A percentile compares a stretch with the other conserved stretches of the same genome.
Evolutionary conservation across 306 rosid species (phyloP).

Genomic region (Cucurbita ficifolia): DNA sequence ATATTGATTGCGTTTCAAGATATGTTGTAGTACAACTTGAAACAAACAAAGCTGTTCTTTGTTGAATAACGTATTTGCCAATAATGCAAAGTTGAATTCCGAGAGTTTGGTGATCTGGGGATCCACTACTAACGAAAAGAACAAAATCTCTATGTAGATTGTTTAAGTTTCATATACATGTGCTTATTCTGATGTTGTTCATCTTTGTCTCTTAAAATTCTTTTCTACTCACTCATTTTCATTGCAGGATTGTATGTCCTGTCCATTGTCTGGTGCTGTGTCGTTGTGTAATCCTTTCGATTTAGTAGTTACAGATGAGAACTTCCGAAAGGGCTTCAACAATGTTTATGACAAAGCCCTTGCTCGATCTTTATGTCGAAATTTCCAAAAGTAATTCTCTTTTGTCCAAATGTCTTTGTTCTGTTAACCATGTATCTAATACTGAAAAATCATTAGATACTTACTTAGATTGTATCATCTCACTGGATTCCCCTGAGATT

Average conservation of each 20-base stretch:
- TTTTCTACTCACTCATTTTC: slow-evolving; percentile 2
- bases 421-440: neutral
- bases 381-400: slow-evolving; percentile 55
- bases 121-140: neutral
- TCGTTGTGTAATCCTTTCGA: slow-evolving; percentile 94
- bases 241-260: slow-evolving; percentile 50
- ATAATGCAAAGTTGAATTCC: neutral
- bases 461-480: neutral
- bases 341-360: slow-evolving; percentile 71
- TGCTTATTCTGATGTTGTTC: neutral
- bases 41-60: neutral
- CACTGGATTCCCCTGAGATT: neutral
- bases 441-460: neutral
- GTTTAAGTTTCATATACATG: neutral
- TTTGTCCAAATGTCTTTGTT: neutral
- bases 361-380: slow-evolving; percentile 42
- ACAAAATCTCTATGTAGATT: neutral
- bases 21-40: neutral
- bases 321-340: slow-evolving; percentile 81
- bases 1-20: neutral
- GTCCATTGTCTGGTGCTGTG: slow-evolving; percentile 85
- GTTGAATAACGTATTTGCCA: neutral
- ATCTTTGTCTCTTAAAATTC: slow-evolving; percentile 3
- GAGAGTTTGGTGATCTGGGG: neutral
- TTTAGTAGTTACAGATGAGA: slow-evolving; percentile 77